Conservation (phyloP, 2,329 filamentous ascomycete species). For the Microcyclosporella mali region DNA sequence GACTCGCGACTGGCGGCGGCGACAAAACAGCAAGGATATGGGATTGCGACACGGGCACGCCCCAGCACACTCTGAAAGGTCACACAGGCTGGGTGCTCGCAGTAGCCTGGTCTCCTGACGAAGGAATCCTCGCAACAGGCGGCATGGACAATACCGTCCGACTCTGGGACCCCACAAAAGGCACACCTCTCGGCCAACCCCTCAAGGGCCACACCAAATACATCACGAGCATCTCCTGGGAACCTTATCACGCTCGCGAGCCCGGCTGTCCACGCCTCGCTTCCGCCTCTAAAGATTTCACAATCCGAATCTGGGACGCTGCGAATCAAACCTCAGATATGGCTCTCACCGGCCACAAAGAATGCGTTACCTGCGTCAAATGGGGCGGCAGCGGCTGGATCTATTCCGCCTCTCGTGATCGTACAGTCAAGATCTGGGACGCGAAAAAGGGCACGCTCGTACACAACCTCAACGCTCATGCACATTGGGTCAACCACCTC, state of each 20-base stretch:
- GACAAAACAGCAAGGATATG: constrained; percentile 88
- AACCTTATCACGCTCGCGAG: constrained; percentile 80
- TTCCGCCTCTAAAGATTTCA: constrained; percentile 83
- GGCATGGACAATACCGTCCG: constrained; percentile 91
- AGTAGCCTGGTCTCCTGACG: constrained; percentile 82
- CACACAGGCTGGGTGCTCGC: constrained; percentile 87
- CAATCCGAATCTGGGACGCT: constrained; percentile 79
- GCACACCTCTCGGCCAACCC: constrained; percentile 62
- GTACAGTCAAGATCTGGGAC: constrained; percentile 88
- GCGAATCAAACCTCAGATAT: constrained; percentile 72
- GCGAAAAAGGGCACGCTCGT: constrained; percentile 69
- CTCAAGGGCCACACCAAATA: constrained; percentile 85
- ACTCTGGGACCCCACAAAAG: constrained; percentile 80
- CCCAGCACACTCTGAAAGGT: constrained; percentile 75
- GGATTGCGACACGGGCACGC: constrained; percentile 91
- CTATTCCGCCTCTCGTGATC: constrained; percentile 83
- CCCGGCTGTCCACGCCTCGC: constrained; percentile 71
- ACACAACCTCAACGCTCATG: constrained; percentile 74
- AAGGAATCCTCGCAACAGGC: constrained; percentile 73
- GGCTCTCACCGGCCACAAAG: constrained; percentile 81
- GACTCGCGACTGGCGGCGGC: constrained; percentile 81
- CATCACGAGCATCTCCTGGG: constrained; percentile 84
- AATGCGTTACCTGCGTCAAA: constrained; percentile 79
- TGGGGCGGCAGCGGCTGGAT: constrained; percentile 89
- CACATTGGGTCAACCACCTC: constrained; percentile 93